Base-by-base conservation (phyloP, 208 protist genomes). In the Paratrypanosoma confusum region DNA sequence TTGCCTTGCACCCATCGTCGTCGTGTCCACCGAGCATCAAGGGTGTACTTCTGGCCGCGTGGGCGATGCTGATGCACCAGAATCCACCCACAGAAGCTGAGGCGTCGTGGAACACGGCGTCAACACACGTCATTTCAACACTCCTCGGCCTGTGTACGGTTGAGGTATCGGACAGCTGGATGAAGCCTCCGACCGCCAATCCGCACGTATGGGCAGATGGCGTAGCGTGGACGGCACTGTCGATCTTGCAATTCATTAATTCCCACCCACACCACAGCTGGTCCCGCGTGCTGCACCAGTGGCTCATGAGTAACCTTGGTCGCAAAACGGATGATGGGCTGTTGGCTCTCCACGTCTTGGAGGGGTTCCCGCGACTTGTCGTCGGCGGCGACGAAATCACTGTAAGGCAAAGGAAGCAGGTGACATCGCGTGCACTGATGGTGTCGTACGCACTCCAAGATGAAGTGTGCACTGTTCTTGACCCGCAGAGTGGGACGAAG, bases 191-290 rank as follows among this genome's bases (percentile, higher is more conserved):
- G n/a, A n/a, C n/a, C n/a, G n/a, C n/a, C n/a, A n/a, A n/a, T n/a
- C n/a, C n/a, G n/a, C n/a, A n/a, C n/a, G n/a, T n/a, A n/a, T 56
- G 24, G 54, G 36, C 60, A 27, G 69, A 76, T 38, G 24, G 59
- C 18, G 71, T 68, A 11, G 42, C 65, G 31, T 85, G 79, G 73
- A 69, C 81, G 26, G 73, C 79, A 3, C 22, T 92, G 37, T 49
- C 70, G 14, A 57, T 92, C 29, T 50, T 92, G 38, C 83, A 92
- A 59, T 61, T 57, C 16, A 66, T 87, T 18, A 82, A 80, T 60
- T 63, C 22, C 26, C 35, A 33, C 38, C 35, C 49, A 23, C 10
- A 35, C 5, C 83, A 92, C 59, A 56, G 65, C 21, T 86, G 75
- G 72, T 35, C 44, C 4, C 40, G 37, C 3, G 33, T 51, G 40